Conservation (phyloP, 306 rosid genomes). For the Gleditsia sinensis region DNA sequence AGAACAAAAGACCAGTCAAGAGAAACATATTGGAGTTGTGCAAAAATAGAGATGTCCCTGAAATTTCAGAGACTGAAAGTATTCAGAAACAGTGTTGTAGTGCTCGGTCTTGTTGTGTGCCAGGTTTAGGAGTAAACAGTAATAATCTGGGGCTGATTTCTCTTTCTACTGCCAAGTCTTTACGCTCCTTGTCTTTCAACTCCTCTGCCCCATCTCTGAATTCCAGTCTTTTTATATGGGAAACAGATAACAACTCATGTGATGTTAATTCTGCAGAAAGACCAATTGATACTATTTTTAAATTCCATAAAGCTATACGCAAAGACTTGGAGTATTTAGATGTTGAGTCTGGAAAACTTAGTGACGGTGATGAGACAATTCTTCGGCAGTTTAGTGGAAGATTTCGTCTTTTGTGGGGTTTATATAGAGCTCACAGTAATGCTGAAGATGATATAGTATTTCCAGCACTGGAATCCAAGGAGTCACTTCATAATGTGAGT, state of each 20-base stretch:
- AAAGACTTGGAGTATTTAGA: conserved; percentile 98
- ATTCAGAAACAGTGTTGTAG: conserved; percentile 59
- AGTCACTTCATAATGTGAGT: conserved; percentile 94
- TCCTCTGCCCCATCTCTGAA: conserved; percentile 90
- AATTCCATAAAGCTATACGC: conserved; percentile 96
- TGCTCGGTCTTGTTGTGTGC: conserved; percentile 81
- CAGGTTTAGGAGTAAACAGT: conserved; percentile 90
- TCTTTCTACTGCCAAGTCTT: conserved; percentile 75
- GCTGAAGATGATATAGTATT: conserved; percentile 99
- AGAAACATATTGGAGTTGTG: conserved; percentile 48
- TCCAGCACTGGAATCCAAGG: conserved; percentile 98
- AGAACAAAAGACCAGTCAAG: conserved; percentile 59
- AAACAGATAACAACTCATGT: conserved; percentile 68
- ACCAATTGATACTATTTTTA: conserved; percentile 97
- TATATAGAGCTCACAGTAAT: conserved; percentile 98
- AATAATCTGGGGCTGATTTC: conserved; percentile 84
- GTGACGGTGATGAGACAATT: conserved; percentile 74
- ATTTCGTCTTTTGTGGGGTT: conserved; percentile 97
- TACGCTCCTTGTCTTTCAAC: conserved; percentile 79
- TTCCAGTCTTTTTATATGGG: conserved; percentile 96
- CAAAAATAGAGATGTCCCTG: conserved; percentile 47
- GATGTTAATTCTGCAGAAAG: conserved; percentile 82
- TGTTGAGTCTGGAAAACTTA: conserved; percentile 95
- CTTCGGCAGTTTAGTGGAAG: conserved; percentile 85
- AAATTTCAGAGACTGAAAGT: conserved; percentile 45